A percentile compares a stretch with the other conserved stretches of the same genome.
Evolutionary conservation across 2,329 filamentous ascomycete species (phyloP).

Genomic region (Talaromyces sp.): DNA sequence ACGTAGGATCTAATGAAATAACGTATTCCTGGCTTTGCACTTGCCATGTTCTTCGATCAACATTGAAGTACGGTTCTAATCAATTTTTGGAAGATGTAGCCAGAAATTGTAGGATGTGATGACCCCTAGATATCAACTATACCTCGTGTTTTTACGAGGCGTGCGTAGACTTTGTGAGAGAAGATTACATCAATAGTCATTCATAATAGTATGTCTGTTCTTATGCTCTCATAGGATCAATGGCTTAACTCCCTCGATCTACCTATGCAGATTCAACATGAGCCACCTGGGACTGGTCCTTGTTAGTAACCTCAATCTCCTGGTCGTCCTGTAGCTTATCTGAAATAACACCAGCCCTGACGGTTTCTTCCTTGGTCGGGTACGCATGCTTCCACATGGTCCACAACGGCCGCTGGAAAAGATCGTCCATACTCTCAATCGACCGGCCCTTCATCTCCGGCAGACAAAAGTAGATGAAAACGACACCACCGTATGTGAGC

Average conservation of each 20-base stretch:
- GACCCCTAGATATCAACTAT: not conserved
- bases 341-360: slow-evolving; percentile 24
- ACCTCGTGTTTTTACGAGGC: not conserved
- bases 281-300: not conserved
- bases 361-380: slow-evolving; percentile 30
- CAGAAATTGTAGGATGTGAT: not conserved
- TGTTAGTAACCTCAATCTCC: slow-evolving; percentile 12
- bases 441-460: slow-evolving; percentile 25
- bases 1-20: not conserved
- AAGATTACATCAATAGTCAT: no score
- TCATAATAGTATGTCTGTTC: not conserved
- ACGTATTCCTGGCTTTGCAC: not conserved
- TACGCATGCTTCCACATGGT: slow-evolving; percentile 38
- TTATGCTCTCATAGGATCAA: not conserved
- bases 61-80: not conserved
- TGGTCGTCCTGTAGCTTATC: slow-evolving; percentile 13
- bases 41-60: not conserved
- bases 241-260: not conserved
- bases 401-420: slow-evolving; percentile 31
- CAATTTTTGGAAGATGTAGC: not conserved
- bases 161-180: no score
- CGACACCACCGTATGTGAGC: slow-evolving; percentile 29
- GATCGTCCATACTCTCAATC: slow-evolving; percentile 30
- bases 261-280: slow-evolving; percentile 1
- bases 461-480: slow-evolving; percentile 28